A percentile compares a stretch with the other conserved stretches of the same genome.
Conservation (phyloP, 1,284 basidiomycete genomes). For the Neolentinus lepideus region DNA sequence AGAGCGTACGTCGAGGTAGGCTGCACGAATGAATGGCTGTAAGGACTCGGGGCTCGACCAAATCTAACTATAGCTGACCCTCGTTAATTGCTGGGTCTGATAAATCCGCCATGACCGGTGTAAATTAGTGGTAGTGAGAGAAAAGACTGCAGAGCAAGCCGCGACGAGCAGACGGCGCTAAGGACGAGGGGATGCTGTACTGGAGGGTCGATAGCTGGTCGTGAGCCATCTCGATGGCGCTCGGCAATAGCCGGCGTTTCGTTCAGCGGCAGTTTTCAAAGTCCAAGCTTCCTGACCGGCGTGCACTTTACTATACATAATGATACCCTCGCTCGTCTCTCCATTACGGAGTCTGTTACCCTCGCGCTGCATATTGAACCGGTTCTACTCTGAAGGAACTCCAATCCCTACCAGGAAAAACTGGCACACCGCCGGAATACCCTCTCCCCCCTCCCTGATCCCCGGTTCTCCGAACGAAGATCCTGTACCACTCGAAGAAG, state of each 20-base stretch:
- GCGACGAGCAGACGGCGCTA: constrained; percentile 8
- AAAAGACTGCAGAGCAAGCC: constrained; percentile 7
- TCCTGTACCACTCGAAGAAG: constrained; percentile 20
- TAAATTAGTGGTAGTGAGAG: constrained; percentile 10
- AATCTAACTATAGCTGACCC: constrained; percentile 40
- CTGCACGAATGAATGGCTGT: constrained; percentile 30
- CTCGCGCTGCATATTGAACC: constrained; percentile 19
- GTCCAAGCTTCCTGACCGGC: not conserved
- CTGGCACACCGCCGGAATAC: constrained; percentile 45
- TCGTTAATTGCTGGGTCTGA: constrained; percentile 70
- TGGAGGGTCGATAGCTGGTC: not conserved
- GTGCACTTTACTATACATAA: not conserved
- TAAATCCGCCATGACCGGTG: constrained; percentile 72
- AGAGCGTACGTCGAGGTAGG: constrained; percentile 78
- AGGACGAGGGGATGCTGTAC: not conserved
- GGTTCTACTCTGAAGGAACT: constrained; percentile 13
- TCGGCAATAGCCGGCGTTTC: not conserved
- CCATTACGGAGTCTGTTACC: constrained; percentile 7
- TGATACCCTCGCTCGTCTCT: not conserved
- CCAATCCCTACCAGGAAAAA: constrained; percentile 18
- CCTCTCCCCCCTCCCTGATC: constrained; percentile 40
- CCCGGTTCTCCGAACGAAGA: constrained; percentile 43
- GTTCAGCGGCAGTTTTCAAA: too few relatives aligned
- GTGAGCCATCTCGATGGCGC: constrained; percentile 11
- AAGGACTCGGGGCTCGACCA: not conserved